phyloP scores from a whole-genome alignment of 2,329 filamentous ascomycete species.

The Aspergillus sp. region DNA sequence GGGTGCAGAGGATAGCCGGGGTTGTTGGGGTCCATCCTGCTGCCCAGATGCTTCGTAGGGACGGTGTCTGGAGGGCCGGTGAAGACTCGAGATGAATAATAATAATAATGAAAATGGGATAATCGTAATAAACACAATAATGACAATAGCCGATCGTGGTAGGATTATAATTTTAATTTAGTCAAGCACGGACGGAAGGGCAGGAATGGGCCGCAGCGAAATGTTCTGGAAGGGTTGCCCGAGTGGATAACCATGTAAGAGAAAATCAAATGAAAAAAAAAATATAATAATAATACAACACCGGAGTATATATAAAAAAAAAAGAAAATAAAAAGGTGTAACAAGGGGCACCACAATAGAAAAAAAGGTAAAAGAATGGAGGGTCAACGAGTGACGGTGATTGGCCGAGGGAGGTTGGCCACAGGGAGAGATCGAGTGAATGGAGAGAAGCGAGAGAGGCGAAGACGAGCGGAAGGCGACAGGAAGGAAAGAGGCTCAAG shows the following conservation, averaged over 20 bases:
- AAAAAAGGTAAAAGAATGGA: not conserved
- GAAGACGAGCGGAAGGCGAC: not conserved
- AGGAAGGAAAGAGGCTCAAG: not conserved
- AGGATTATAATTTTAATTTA: not conserved
- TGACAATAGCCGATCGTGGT: not conserved
- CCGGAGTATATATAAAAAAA: not conserved
- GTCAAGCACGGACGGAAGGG: not conserved
- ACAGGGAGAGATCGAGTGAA: no score
- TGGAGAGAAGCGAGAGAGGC: no score
- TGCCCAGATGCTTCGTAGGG: no score
- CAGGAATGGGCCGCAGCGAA: not conserved
- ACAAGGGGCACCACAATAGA: not conserved
- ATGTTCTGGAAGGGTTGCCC: not conserved
- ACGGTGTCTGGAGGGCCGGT: not conserved
- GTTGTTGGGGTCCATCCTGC: slow-evolving; percentile 32
- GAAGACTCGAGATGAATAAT: not conserved
- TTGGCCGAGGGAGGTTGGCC: not conserved
- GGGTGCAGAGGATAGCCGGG: slow-evolving; percentile 16
- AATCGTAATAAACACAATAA: not conserved
- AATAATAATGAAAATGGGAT: not conserved
- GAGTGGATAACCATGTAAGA: not conserved
- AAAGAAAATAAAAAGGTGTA: not conserved
- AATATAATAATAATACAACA: not conserved
- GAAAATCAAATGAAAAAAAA: not conserved
- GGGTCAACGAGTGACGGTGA: not conserved